Conservation (phyloP, 441 rosid species). For the Geranium incanum region DNA sequence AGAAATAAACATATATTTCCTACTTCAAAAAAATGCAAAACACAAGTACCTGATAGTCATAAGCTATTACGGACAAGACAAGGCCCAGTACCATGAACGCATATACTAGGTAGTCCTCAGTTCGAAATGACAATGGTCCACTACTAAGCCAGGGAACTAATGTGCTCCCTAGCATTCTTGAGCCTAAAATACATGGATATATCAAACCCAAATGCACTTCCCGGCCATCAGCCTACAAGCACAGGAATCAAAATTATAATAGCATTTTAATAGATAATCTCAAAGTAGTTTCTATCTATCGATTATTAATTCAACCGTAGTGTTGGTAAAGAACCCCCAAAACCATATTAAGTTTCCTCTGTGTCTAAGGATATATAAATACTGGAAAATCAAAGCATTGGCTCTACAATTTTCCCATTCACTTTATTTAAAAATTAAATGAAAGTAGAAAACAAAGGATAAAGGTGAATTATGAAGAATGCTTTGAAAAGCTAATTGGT, state of each 20-base stretch:
- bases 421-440: not conserved
- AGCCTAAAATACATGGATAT: conserved; percentile 72
- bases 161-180: conserved; percentile 94
- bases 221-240: conserved; percentile 87
- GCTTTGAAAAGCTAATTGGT: not conserved
- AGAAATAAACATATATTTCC: not conserved
- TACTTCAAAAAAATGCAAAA: conserved; percentile 15
- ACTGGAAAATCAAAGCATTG: not conserved
- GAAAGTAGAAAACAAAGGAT: not conserved
- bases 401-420: not conserved
- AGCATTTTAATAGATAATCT: not conserved
- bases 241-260: conserved; percentile 12
- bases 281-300: conserved; percentile 4
- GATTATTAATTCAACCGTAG: conserved; percentile 2
- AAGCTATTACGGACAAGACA: conserved; percentile 63
- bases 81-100: conserved; percentile 50
- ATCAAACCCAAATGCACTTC: conserved; percentile 74
- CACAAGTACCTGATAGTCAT: conserved; percentile 80
- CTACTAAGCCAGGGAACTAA: conserved; percentile 72
- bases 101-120: conserved; percentile 71
- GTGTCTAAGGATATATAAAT: not conserved
- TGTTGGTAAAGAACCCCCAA: not conserved
- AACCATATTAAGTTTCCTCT: not conserved
- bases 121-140: conserved; percentile 54
- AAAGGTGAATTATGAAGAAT: not conserved